Evolutionary conservation across 768 basidiomycete genomes (phyloP), one percentile per base, ranked within the genome.

Genomic region (Pseudohyphozyma bogoriensis): DNA sequence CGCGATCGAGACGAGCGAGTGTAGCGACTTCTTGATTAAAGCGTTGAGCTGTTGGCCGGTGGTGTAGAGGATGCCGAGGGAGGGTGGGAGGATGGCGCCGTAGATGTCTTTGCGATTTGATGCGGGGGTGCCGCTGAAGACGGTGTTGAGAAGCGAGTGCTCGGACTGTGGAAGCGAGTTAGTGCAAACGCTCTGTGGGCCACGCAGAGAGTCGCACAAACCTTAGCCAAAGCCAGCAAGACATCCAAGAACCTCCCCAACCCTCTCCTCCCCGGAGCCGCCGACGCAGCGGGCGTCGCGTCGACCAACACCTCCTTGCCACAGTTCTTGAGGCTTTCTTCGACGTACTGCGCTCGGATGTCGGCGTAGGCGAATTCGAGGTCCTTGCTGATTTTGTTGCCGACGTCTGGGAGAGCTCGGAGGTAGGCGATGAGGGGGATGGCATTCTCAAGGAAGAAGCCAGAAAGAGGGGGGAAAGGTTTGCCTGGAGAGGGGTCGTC

Each of bases 151-250:
- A 7, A 70, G 58, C 0, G 65, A 55, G 36, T 62, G 45, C 35
- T 70, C 69, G 12, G 69, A 64, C 67, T 70, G 57, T 15, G 18
- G 2, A 10, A 10, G 37, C 0, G 24, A 24, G 33, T 18, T n/a
- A n/a, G n/a, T n/a, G n/a, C n/a, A n/a, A n/a, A n/a, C n/a, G n/a
- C n/a, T n/a, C n/a, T n/a, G n/a, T n/a, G n/a, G n/a, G n/a, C n/a
- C n/a, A n/a, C n/a, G n/a, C n/a, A 24, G 6, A 37, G 3, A 1
- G 22, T 12, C 3, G 7, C 2, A 11, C 59, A 36, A 45, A 63
- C 67, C 66, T 71, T 69, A 18, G 59, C 47, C 10, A 69, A 37
- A 10, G 68, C 64, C 28, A 70, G 63, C 45, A 67, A n/a, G 22
- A 66, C 62, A 49, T 70, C 69, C 42, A 67, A 40, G 32, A 68